Conservation (phyloP, 2,329 filamentous ascomycete species). For the Ophiostoma sp. region DNA sequence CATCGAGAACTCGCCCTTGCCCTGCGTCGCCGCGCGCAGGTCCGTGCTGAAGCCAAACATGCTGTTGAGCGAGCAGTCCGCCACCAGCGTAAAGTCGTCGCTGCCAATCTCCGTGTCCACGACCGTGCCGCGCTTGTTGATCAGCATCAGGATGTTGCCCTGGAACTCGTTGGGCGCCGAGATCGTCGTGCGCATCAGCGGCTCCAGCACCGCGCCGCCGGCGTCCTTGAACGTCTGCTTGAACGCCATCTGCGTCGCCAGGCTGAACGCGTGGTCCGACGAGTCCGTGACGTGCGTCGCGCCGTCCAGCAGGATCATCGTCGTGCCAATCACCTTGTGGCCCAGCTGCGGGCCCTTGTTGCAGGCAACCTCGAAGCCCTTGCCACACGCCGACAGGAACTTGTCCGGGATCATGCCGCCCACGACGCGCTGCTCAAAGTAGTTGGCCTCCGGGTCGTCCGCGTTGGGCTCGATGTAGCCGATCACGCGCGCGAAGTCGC, state of each 20-base stretch:
- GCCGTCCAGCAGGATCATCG: conserved; percentile 92
- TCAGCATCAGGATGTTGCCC: conserved; percentile 84
- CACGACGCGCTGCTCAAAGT: conserved; percentile 80
- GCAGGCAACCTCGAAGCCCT: conserved; percentile 81
- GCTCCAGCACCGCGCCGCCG: conserved; percentile 81
- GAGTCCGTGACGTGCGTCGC: conserved; percentile 97
- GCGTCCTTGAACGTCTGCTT: conserved; percentile 82
- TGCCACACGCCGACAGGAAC: conserved; percentile 88
- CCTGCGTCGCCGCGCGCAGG: conserved; percentile 87
- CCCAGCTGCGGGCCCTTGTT: conserved; percentile 85
- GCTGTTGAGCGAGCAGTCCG: conserved; percentile 87
- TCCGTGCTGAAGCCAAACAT: conserved; percentile 98
- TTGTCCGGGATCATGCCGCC: conserved; percentile 94
- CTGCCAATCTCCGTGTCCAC: conserved; percentile 89
- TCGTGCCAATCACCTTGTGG: conserved; percentile 82
- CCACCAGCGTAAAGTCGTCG: conserved; percentile 88
- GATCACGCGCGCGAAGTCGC: conserved; percentile 88
- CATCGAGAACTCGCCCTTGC: conserved; percentile 98
- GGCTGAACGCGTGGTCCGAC: conserved; percentile 92
- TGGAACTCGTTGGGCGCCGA: conserved; percentile 97
- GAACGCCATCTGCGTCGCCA: conserved; percentile 93
- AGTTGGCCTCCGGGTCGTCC: conserved; percentile 62
- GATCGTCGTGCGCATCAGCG: conserved; percentile 96
- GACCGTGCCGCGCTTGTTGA: conserved; percentile 96
- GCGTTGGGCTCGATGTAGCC: conserved; percentile 85